Evolutionary conservation across 306 rosid species (phyloP).

Genomic region (Sindora glabra): DNA sequence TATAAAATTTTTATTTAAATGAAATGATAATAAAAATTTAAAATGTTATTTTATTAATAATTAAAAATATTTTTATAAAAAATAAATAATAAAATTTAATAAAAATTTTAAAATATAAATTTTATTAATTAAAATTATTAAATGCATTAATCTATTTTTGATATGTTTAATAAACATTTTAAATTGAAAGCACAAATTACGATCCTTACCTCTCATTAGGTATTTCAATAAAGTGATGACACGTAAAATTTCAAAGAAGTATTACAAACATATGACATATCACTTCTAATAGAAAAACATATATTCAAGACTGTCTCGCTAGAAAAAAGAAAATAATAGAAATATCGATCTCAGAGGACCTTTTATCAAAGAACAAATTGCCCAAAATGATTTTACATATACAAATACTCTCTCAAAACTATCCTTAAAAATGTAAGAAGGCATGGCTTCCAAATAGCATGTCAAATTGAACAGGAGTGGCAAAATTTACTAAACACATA

Average conservation of each 20-base stretch:
- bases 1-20: too few relatives aligned
- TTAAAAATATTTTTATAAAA: too few relatives aligned
- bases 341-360: background rate
- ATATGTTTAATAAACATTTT: too few relatives aligned
- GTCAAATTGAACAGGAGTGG: background rate
- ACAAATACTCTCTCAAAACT: background rate
- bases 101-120: too few relatives aligned
- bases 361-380: background rate
- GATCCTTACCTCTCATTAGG: constrained; percentile 91
- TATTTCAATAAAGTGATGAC: constrained; percentile 81
- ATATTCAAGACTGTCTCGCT: background rate
- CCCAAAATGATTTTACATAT: background rate
- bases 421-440: background rate
- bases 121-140: too few relatives aligned
- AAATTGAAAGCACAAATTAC: too few relatives aligned
- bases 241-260: constrained; percentile 26
- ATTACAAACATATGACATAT: constrained; percentile 2
- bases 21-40: too few relatives aligned
- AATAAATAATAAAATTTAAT: too few relatives aligned
- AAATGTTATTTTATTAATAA: too few relatives aligned
- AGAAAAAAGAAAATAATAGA: background rate
- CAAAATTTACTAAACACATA: background rate
- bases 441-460: too few relatives aligned
- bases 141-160: too few relatives aligned
- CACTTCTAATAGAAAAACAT: background rate